Base-by-base conservation (phyloP, 116 monocot species). In the Zostera marina region DNA sequence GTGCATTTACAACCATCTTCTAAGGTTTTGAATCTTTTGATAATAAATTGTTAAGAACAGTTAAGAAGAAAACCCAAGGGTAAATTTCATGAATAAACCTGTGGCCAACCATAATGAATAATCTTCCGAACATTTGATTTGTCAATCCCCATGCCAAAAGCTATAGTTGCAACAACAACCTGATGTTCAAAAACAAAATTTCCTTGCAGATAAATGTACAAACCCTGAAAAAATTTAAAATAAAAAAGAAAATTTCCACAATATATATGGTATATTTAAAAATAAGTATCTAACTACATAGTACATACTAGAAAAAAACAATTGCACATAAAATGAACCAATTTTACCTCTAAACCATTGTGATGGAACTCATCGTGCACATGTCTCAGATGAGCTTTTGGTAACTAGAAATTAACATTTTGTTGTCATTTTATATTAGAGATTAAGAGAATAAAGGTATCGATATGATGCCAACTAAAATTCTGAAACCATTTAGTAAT, bases 131-230 rank as follows among this genome's bases (percentile, higher is more conserved):
- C 90, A 86, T 90, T 86, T 68, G 86, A 69, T 61, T 98, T 98
- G 76, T 98, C 98, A 77, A 98, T 98, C 8, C 98, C 98, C 98
- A 98, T 98, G 12, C 98, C 98, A 68, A 98, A 98, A 67, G 98
- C 98, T 74, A 98, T 73, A 62, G 98, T 98, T 59, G 98, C 98
- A 56, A 98, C 98, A 67, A 98, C 90, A 65, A 98, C 78, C 98
- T 98, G 68, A 54, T 52, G 22, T 11, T 58, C 20, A 59, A 15
- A 59, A 70, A 59, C 42, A 41, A 44, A 10, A 59, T 20, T 42
- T 7, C 59, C 19, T 19, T 9, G 16, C 4, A 10, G 10, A 19
- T 5, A 42, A 42, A 1, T 41, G 9, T 39, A 39, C 9, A 54
- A 16, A 19, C 4, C 12, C 16, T 51, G 0, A 51, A 51, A 26